Base-by-base conservation (phyloP, 2,329 filamentous ascomycete species). In the Didymella sp. region DNA sequence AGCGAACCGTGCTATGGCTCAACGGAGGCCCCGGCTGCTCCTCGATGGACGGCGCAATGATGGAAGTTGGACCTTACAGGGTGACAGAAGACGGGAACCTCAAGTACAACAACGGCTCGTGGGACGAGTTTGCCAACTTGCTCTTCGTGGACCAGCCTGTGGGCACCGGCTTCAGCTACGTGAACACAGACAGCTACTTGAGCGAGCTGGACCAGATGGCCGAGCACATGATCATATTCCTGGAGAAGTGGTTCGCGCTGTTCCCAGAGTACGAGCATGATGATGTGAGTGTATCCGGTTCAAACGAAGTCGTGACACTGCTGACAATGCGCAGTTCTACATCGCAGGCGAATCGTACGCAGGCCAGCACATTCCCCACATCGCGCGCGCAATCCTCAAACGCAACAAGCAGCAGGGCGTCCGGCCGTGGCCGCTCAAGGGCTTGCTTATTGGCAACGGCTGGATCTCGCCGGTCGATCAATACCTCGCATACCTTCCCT, bases 71-170 rank as follows among this genome's bases (percentile, higher is more conserved):
- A 0, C 95, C 95, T 2, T 99, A 97, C 76, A 84, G 95, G 63
- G 80, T 99, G 55, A 89, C 89, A 71, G 85, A 94, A 64, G 85
- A 89, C 28, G 77, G 84, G 77, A 82, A 88, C 70, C 80, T 99
- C 55, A 82, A 81, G 56, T 87, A 91, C 74, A 97, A 97, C 75
- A 89, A 96, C 52, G 95, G 95, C n/a, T 93, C 92, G 1, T 99
- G 96, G 96, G 90, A 96, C 76, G 94, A 99, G 79, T 99, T 98
- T 72, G 92, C 95, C 63, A 99, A 99, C 71, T 78, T 99, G 48
- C 85, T 99, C 57, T 99, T 99, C 73, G 91, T 99, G 58, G 95
- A 99, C 73, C 96, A 98, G 73, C 95, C 95, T 0, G 93, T 98
- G 31, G 96, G 95, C 12, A 97, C 94, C 1, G 95, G 95, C 2